phyloP scores from a whole-genome alignment of 257 asterid species.

The Craterostigma plantagineum region DNA sequence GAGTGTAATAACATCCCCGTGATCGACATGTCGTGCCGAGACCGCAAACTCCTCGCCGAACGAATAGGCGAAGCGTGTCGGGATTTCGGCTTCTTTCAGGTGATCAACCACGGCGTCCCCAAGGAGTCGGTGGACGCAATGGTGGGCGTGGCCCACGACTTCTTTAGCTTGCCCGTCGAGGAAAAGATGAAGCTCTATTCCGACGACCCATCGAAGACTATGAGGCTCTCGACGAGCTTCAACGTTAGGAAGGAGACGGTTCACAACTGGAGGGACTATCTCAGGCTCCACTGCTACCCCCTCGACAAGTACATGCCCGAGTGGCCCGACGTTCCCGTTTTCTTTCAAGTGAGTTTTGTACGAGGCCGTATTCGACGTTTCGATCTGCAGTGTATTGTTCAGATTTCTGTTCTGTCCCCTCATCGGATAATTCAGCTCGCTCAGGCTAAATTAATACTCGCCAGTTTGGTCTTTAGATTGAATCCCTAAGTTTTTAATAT shows the following conservation, averaged over 20 bases:
- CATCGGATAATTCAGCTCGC: no score
- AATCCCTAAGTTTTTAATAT: no score
- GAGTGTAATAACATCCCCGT: slow-evolving; percentile 13
- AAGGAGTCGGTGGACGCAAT: slow-evolving; percentile 11
- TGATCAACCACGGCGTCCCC: slow-evolving; percentile 18
- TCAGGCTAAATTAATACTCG: no score
- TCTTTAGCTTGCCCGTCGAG: slow-evolving; percentile 15
- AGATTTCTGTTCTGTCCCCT: no score
- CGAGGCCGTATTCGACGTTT: no score
- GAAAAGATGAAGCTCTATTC: slow-evolving; percentile 26
- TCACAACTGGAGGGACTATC: slow-evolving; percentile 12
- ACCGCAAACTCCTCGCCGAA: slow-evolving; percentile 7
- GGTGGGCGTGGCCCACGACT: slow-evolving; percentile 13
- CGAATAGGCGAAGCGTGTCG: slow-evolving; percentile 13
- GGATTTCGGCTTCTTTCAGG: slow-evolving; percentile 18
- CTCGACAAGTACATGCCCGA: slow-evolving; percentile 19
- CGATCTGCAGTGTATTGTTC: no score
- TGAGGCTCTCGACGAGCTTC: slow-evolving; percentile 20
- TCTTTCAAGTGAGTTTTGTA: slow-evolving; percentile 14
- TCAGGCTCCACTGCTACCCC: slow-evolving; percentile 15
- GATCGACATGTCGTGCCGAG: slow-evolving; percentile 12
- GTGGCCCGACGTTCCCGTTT: slow-evolving; percentile 21
- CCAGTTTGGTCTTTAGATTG: no score
- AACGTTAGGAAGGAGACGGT: slow-evolving; percentile 21
- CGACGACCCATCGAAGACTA: slow-evolving; percentile 19